phyloP scores from a whole-genome alignment of 75 land plant species.

The Chamaecyparis obtusa region DNA sequence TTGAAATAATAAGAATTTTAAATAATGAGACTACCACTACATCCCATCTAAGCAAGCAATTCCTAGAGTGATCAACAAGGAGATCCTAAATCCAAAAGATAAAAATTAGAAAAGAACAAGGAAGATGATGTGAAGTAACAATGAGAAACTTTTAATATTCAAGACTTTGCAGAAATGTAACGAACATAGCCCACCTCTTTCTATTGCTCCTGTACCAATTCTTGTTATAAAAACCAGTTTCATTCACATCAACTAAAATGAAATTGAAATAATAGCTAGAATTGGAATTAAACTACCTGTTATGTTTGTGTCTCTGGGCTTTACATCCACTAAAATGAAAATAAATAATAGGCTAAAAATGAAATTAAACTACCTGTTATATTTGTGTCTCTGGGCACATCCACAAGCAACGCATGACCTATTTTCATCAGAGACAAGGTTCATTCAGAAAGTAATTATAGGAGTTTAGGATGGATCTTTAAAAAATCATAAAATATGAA shows the following conservation, averaged over 20 bases:
- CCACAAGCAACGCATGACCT: constrained; percentile 89
- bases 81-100: neutral
- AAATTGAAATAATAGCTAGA: neutral
- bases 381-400: constrained; percentile 91
- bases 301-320: neutral
- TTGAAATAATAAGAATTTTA: neutral
- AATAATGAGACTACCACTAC: neutral
- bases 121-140: neutral
- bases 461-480: neutral
- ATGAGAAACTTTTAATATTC: neutral
- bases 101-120: neutral
- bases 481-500: neutral
- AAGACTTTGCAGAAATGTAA: neutral
- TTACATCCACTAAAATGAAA: neutral
- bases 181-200: neutral
- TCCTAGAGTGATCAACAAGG: neutral
- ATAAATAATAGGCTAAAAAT: neutral
- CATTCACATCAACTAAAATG: neutral
- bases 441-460: neutral
- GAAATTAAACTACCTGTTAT: constrained; percentile 53
- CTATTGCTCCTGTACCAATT: neutral
- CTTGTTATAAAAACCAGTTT: neutral
- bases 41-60: neutral
- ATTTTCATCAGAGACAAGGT: constrained; percentile 7
- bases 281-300: neutral